Conservation (phyloP, 108 stramenopile species). For the Skeletonema marinoi region DNA sequence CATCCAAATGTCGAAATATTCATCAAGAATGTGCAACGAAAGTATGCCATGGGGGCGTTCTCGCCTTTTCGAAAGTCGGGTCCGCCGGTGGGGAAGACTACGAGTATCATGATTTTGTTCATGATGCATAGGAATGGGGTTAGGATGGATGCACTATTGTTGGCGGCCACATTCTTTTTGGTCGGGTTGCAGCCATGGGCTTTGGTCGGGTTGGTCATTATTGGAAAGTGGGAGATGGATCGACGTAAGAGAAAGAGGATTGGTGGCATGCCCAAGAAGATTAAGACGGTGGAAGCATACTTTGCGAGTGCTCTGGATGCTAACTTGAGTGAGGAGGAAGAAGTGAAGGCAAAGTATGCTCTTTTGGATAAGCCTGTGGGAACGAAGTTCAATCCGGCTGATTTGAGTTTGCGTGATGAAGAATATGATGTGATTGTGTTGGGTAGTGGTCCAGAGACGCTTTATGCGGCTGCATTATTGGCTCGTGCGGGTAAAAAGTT, state of each 20-base stretch:
- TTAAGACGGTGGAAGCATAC: slow-evolving; percentile 25
- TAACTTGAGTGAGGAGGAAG: slow-evolving; percentile 30
- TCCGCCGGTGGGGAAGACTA: slow-evolving; percentile 60
- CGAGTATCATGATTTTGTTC: slow-evolving; percentile 76
- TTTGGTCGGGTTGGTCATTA: slow-evolving; percentile 66
- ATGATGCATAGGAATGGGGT: slow-evolving; percentile 84
- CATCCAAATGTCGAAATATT: slow-evolving; percentile 79
- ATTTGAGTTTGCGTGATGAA: slow-evolving; percentile 50
- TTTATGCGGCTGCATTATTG: slow-evolving; percentile 80
- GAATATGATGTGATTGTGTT: slow-evolving; percentile 80
- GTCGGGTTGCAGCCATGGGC: slow-evolving; percentile 91
- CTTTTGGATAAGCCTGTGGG: slow-evolving; percentile 69
- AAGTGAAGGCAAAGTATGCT: slow-evolving; percentile 45
- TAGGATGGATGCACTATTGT: slow-evolving; percentile 51
- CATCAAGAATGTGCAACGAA: slow-evolving; percentile 62
- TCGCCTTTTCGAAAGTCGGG: slow-evolving; percentile 64
- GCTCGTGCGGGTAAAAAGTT: slow-evolving; percentile 81
- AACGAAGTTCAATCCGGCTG: slow-evolving; percentile 44
- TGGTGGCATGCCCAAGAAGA: slow-evolving; percentile 28
- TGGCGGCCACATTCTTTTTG: slow-evolving; percentile 72
- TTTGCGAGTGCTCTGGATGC: slow-evolving; percentile 35
- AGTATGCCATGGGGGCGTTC: slow-evolving; percentile 75
- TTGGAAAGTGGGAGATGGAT: slow-evolving; percentile 53
- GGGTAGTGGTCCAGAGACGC: slow-evolving; percentile 72
- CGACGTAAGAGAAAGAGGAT: slow-evolving; percentile 52